Evolutionary conservation across 2,329 filamentous ascomycete species (phyloP).

Genomic region (Aspergillus tubingensis): DNA sequence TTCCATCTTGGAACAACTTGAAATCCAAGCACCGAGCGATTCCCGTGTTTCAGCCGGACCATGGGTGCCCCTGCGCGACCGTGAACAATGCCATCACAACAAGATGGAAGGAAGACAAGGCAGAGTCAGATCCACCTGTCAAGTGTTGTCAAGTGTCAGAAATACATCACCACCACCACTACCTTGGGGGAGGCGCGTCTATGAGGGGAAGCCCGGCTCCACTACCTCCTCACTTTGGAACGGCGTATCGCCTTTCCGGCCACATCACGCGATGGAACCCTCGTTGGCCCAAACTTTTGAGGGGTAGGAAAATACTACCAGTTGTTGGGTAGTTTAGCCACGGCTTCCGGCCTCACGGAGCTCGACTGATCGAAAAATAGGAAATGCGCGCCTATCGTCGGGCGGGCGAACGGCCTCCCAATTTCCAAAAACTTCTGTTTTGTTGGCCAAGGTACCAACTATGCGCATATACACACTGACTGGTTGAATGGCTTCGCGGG

Average conservation of each 20-base stretch:
- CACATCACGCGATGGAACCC: constrained; percentile 10
- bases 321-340: not conserved
- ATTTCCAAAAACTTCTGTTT: no score
- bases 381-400: not conserved
- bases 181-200: not conserved
- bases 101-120: not conserved
- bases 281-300: not conserved
- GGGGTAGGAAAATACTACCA: no score
- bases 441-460: not conserved
- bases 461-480: not conserved
- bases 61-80: not conserved
- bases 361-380: not conserved
- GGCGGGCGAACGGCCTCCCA: not conserved
- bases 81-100: not conserved
- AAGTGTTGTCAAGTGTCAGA: not conserved
- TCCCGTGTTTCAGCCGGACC: not conserved
- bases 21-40: not conserved
- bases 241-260: constrained; percentile 1
- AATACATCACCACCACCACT: not conserved
- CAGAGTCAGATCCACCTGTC: not conserved
- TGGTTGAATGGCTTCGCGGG: not conserved
- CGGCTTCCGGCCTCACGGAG: not conserved
- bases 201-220: constrained; percentile 14
- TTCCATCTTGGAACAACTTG: not conserved
- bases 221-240: not conserved